Evolutionary conservation across 331 rosid species (phyloP).

Genomic region (Acacia concinna): DNA sequence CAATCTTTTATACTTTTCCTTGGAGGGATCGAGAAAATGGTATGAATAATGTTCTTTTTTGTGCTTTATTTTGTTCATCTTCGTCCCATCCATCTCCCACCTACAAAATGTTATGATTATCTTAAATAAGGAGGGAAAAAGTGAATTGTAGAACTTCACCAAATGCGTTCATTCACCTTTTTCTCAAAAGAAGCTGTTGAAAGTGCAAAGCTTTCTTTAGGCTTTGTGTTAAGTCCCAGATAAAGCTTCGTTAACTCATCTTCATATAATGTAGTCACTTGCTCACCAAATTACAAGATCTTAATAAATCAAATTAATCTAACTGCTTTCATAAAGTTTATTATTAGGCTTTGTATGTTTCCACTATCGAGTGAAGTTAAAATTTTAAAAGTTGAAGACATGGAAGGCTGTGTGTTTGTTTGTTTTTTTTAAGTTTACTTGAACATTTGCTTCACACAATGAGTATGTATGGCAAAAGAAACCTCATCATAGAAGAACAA

Average conservation of each 20-base stretch:
- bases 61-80: slow-evolving; percentile 51
- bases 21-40: slow-evolving; percentile 68
- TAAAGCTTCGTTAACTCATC: slow-evolving; percentile 52
- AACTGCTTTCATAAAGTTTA: no score
- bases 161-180: slow-evolving; percentile 40
- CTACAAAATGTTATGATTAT: no score
- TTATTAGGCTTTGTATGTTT: background rate
- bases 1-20: slow-evolving; percentile 37
- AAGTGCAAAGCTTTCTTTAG: slow-evolving; percentile 22
- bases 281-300: background rate
- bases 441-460: slow-evolving; percentile 34
- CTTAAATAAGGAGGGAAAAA: background rate
- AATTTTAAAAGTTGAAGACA: background rate
- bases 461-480: slow-evolving; percentile 39
- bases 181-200: slow-evolving; percentile 28
- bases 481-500: slow-evolving; percentile 55
- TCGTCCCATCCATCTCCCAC: slow-evolving; percentile 63
- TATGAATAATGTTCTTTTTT: slow-evolving; percentile 57
- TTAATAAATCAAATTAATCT: background rate
- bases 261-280: slow-evolving; percentile 44
- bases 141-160: background rate
- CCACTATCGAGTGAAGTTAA: background rate
- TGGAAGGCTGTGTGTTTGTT: background rate
- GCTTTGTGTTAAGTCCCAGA: slow-evolving; percentile 3
- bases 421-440: background rate